Evolutionary conservation across 2,329 filamentous ascomycete genomes (phyloP).

Genomic region (Penicillium sp.): DNA sequence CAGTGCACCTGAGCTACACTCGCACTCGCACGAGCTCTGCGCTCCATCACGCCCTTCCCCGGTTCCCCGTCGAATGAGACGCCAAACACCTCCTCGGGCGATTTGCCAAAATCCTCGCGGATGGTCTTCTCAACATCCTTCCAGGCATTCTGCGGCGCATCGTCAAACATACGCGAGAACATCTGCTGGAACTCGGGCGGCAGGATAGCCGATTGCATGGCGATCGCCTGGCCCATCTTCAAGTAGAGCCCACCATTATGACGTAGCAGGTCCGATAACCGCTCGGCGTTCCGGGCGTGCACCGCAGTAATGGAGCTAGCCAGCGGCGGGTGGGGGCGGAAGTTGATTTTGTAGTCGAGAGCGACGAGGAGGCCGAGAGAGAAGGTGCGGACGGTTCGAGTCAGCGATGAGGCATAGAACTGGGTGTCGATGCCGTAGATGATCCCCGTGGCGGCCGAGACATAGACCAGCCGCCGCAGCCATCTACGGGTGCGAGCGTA

Average conservation of each 20-base stretch:
- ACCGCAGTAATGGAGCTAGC: constrained; percentile 72
- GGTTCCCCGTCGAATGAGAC: constrained; percentile 71
- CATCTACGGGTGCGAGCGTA: constrained; percentile 71
- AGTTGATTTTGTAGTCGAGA: constrained; percentile 95
- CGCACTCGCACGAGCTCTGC: constrained; percentile 69
- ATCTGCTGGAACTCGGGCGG: constrained; percentile 94
- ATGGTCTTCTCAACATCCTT: constrained; percentile 80
- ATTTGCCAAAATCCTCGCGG: constrained; percentile 78
- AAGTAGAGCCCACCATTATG: constrained; percentile 90
- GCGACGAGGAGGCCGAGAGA: constrained; percentile 74
- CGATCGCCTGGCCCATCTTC: constrained; percentile 97
- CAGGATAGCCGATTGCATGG: constrained; percentile 93
- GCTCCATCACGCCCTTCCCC: constrained; percentile 66
- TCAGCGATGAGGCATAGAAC: constrained; percentile 74
- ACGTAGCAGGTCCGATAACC: constrained; percentile 75
- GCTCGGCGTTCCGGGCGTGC: constrained; percentile 78
- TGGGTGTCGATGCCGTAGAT: constrained; percentile 68
- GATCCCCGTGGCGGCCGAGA: constrained; percentile 58
- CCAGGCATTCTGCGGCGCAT: constrained; percentile 92
- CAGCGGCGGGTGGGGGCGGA: constrained; percentile 71
- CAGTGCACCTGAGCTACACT: constrained; percentile 97
- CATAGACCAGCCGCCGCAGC: constrained; percentile 67
- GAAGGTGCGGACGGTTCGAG: constrained; percentile 79
- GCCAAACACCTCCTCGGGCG: constrained; percentile 86
- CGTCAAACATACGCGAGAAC: constrained; percentile 96